Evolutionary conservation across 2,329 filamentous ascomycete species (phyloP).

Genomic region (Colletotrichum sp.): DNA sequence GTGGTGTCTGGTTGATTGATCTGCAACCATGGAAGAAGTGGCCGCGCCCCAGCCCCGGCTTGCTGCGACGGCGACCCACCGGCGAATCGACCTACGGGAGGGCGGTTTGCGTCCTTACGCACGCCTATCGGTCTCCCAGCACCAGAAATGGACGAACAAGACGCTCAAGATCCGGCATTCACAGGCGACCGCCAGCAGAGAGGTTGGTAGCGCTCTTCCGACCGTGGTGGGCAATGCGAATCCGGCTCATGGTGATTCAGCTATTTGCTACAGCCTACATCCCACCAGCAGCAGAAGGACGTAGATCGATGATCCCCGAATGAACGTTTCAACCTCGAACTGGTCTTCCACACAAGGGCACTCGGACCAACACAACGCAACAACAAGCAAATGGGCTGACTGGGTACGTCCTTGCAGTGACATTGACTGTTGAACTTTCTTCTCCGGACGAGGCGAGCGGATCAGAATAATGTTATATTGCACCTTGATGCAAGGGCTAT

Average conservation of each 20-base stretch:
- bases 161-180: not conserved
- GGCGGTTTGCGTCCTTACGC: not conserved
- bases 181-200: not conserved
- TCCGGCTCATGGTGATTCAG: not conserved
- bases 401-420: not conserved
- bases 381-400: not conserved
- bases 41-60: not conserved
- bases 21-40: not conserved
- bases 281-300: not conserved
- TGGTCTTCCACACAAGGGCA: not conserved
- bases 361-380: conserved; percentile 8
- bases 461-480: not conserved
- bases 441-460: conserved; percentile 1
- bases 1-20: conserved; percentile 3
- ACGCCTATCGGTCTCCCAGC: not conserved
- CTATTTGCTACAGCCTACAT: not conserved
- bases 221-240: not conserved
- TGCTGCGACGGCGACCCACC: not conserved
- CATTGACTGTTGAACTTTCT: conserved; percentile 1
- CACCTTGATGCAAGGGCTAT: not conserved
- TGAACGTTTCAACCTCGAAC: conserved; percentile 23
- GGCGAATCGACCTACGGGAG: not conserved
- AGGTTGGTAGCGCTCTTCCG: not conserved
- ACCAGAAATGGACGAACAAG: not conserved
- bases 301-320: conserved; percentile 18